Conservation (phyloP, 805 yeast species). For the Ogataea dorogensis region DNA sequence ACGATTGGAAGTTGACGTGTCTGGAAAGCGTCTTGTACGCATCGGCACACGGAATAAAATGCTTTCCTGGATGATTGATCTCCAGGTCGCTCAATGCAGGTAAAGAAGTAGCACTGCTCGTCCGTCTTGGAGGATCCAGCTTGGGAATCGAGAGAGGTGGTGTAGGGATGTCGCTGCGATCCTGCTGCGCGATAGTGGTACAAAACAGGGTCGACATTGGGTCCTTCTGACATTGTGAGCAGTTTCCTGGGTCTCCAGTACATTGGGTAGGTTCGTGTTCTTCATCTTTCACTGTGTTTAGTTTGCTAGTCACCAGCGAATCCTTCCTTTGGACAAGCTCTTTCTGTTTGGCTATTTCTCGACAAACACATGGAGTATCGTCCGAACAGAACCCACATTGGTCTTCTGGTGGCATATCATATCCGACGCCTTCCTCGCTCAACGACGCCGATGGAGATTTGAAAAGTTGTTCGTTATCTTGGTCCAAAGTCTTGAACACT, state of each 20-base stretch:
- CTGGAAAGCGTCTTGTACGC: conserved; percentile 85
- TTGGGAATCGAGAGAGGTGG: conserved; percentile 17
- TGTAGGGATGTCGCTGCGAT: conserved; percentile 18
- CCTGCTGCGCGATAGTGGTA: conserved; percentile 64
- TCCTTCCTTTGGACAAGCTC: conserved; percentile 25
- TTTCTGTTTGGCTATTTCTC: conserved; percentile 64
- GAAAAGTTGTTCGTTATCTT: conserved; percentile 27
- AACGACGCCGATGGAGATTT: conserved; percentile 24
- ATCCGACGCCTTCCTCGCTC: conserved; percentile 17
- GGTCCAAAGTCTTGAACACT: conserved; percentile 26
- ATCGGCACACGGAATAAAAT: conserved; percentile 82
- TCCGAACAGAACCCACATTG: conserved; percentile 94
- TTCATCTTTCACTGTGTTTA: conserved; percentile 12
- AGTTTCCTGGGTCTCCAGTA: conserved; percentile 87
- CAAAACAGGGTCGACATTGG: conserved; percentile 89
- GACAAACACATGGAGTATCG: conserved; percentile 88
- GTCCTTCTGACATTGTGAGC: conserved; percentile 77
- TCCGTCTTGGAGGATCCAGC: conserved; percentile 17
- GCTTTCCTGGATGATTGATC: conserved; percentile 39
- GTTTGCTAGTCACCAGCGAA: conserved; percentile 20
- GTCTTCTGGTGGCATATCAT: conserved; percentile 40
- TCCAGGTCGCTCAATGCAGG: conserved; percentile 31
- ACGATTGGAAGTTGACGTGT: conserved; percentile 71
- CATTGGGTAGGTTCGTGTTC: conserved; percentile 43
- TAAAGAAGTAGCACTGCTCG: conserved; percentile 22